Percentiles rank a stretch among this genome's conserved stretches.
phyloP scores from a whole-genome alignment of 257 asterid species.

The Capsicum chinense region DNA sequence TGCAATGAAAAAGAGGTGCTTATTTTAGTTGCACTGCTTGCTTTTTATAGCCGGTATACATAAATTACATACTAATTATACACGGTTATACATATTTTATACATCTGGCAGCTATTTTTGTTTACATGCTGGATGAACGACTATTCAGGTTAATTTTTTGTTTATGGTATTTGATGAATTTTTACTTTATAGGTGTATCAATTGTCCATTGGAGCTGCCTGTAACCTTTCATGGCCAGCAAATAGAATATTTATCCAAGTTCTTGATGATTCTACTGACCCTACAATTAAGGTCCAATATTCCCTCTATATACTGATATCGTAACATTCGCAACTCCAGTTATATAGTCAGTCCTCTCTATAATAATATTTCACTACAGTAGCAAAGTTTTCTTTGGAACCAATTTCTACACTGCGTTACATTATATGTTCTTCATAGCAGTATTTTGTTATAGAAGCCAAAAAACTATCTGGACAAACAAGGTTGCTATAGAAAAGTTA shows the following conservation, averaged over 20 bases:
- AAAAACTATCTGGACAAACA: neutral
- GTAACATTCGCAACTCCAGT: neutral
- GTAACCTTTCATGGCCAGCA: conserved; percentile 47
- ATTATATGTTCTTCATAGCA: neutral
- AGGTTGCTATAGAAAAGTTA: neutral
- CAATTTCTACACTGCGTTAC: neutral
- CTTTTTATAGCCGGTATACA: neutral
- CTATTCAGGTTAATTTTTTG: neutral
- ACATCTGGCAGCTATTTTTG: neutral
- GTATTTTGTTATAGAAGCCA: neutral
- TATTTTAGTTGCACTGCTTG: neutral
- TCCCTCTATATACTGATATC: neutral
- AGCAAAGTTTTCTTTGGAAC: neutral
- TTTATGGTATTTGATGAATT: neutral
- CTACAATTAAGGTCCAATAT: conserved; percentile 39
- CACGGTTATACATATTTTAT: neutral
- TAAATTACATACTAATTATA: neutral
- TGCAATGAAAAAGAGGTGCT: conserved; percentile 40
- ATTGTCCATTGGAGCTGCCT: conserved; percentile 48
- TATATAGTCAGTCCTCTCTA: neutral
- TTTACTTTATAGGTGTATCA: conserved; percentile 41
- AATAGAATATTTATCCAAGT: conserved; percentile 49
- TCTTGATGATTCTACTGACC: conserved; percentile 49
- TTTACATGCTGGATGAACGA: neutral
- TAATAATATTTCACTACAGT: neutral